Evolutionary conservation across 352 stramenopile species (phyloP), one percentile per base, ranked within the genome.

Genomic region (Pythium plurisporium): DNA sequence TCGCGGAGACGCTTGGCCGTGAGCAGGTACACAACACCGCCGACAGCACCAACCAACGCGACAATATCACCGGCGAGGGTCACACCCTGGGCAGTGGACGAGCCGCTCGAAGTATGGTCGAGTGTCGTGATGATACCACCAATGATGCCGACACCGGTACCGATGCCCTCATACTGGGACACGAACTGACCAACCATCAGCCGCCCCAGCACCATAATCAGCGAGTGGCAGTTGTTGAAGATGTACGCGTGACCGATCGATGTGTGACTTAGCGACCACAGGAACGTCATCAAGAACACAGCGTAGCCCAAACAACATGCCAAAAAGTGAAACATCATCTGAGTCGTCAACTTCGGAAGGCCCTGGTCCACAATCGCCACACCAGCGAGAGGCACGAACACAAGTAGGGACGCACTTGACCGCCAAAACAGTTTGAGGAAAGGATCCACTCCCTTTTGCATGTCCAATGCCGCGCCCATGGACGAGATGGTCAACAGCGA

Each of bases 391-490:
- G 84, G 84, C 6, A 85, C 38, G 37, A 91, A 91, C 41, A 88
- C 67, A 12, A 91, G 46, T 33, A 91, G 59, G 14, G 84, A 91
- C 30, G 79, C 84, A 5, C 64, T 87, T 23, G 76, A 88, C 20
- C 84, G 81, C 84, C 84, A 94, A 50, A 94, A 94, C 1, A 91
- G 58, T 56, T 94, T 91, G 42, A 94, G 69, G 64, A 94, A 91
- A 12, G 84, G 81, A 25, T 91, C 72, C 43, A 91, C 84, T 30
- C 72, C 74, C 11, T 68, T 62, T 34, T 94, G 79, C 55, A 89
- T 63, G 40, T 94, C 77, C 22, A 91, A 69, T 8, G 81, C 84
- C 5, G 80, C 73, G 7, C 82, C 81, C 67, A 91, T 78, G 20
- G 81, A 91, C 43, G 81, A 87, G 43, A 91, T 91, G 17, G 82